A percentile compares a stretch with the other conserved stretches of the same genome.
phyloP scores from a whole-genome alignment of 2,329 filamentous ascomycete genomes.

The Sphaerulina musiva region DNA sequence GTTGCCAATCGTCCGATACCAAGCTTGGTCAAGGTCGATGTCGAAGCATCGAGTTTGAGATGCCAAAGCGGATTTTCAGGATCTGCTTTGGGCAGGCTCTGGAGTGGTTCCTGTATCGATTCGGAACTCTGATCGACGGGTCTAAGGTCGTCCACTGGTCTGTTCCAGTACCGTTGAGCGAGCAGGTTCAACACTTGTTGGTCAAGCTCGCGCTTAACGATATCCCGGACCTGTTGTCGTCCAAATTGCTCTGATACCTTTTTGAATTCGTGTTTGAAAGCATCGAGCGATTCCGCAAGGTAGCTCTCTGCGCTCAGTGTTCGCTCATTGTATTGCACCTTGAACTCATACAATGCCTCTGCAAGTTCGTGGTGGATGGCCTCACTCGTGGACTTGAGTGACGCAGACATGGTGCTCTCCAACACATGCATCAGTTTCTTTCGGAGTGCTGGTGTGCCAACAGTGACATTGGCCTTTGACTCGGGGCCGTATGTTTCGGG shows the following conservation, averaged over 20 bases:
- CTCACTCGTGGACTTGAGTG: slow-evolving; percentile 79
- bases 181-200: slow-evolving; percentile 90
- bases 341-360: slow-evolving; percentile 96
- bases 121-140: slow-evolving; percentile 34
- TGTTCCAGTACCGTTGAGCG: slow-evolving; percentile 95
- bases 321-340: slow-evolving; percentile 97
- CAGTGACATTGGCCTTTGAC: slow-evolving; percentile 54
- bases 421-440: slow-evolving; percentile 97
- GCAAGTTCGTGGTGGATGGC: slow-evolving; percentile 92
- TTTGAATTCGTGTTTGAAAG: slow-evolving; percentile 97
- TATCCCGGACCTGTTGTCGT: slow-evolving; percentile 75
- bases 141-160: slow-evolving; percentile 78
- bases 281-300: slow-evolving; percentile 86
- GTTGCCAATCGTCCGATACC: slow-evolving; percentile 90
- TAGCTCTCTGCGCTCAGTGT: slow-evolving; percentile 94
- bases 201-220: slow-evolving; percentile 87
- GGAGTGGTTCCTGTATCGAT: slow-evolving; percentile 28
- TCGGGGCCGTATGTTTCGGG: slow-evolving; percentile 70
- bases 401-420: slow-evolving; percentile 94
- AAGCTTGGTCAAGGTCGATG: slow-evolving; percentile 82
- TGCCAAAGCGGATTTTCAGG: slow-evolving; percentile 85
- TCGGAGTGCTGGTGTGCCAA: slow-evolving; percentile 78
- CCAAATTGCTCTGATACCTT: slow-evolving; percentile 87
- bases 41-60: slow-evolving; percentile 86
- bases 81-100: slow-evolving; percentile 78